Conservation (phyloP, 2,329 filamentous ascomycete genomes). For the Thermomyces lanuginosus region DNA sequence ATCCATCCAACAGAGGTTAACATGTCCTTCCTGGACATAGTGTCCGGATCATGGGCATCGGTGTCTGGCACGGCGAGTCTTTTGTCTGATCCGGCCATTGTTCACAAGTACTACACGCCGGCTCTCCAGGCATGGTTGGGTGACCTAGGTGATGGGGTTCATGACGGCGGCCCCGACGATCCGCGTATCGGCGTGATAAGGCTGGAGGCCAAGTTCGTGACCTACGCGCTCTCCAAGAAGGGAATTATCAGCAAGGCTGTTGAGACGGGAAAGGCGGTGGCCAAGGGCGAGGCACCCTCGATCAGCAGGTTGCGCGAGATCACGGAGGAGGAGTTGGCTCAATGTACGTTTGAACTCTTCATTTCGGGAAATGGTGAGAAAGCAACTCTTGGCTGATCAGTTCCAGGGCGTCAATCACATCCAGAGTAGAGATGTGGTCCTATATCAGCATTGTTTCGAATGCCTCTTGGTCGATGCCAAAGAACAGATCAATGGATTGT, state of each 20-base stretch:
- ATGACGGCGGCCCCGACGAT: constrained; percentile 67
- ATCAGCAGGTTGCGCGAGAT: constrained; percentile 67
- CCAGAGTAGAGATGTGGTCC: constrained; percentile 8
- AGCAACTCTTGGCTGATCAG: constrained; percentile 3
- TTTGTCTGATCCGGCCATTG: constrained; percentile 49
- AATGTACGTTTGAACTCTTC: constrained; percentile 30
- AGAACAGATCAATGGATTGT: background rate
- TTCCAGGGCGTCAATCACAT: constrained; percentile 17
- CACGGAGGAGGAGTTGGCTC: constrained; percentile 45
- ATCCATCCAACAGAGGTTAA: constrained; percentile 57
- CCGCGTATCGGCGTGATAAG: constrained; percentile 69
- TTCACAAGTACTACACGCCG: constrained; percentile 61
- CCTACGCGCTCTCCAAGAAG: constrained; percentile 51
- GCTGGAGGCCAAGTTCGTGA: constrained; percentile 54
- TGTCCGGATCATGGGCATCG: constrained; percentile 72
- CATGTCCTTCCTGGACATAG: constrained; percentile 57
- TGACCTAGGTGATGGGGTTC: constrained; percentile 65
- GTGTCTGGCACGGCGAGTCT: constrained; percentile 58
- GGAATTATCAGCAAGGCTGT: constrained; percentile 47
- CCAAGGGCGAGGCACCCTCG: constrained; percentile 53
- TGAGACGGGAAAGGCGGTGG: constrained; percentile 58
- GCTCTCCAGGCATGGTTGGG: constrained; percentile 71
- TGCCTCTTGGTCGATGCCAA: background rate
- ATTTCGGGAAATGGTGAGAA: background rate
- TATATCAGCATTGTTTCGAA: too few species aligned